Percentiles rank a stretch among this genome's conserved stretches.
Conservation (phyloP, 2,329 filamentous ascomycete genomes). For the Venturia pyrina region DNA sequence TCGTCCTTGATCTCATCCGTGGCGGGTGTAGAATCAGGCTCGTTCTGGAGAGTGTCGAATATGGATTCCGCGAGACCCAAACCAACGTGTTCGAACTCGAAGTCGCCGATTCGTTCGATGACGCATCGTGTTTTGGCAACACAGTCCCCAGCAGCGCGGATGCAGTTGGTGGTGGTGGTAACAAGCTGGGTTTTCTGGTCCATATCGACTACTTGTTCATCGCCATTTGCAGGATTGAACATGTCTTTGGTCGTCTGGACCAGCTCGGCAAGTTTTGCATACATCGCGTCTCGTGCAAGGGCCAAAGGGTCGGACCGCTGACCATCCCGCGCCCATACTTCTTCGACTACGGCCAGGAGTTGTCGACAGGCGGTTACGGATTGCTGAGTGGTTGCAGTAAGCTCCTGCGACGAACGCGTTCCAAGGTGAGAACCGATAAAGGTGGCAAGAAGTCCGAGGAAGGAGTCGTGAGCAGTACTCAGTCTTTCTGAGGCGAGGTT, state of each 20-base stretch:
- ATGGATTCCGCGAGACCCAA: slow-evolving; percentile 33
- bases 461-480: slow-evolving; percentile 70
- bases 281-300: slow-evolving; percentile 64
- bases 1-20: neutral
- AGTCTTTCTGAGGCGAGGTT: slow-evolving; percentile 78
- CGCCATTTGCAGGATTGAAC: slow-evolving; percentile 58
- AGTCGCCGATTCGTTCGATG: slow-evolving; percentile 82
- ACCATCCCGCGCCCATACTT: slow-evolving; percentile 68
- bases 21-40: neutral
- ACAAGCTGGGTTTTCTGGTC: slow-evolving; percentile 69
- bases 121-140: slow-evolving; percentile 76
- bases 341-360: slow-evolving; percentile 69
- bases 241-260: slow-evolving; percentile 74
- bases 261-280: slow-evolving; percentile 67
- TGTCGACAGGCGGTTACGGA: slow-evolving; percentile 73
- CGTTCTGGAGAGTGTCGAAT: slow-evolving; percentile 22
- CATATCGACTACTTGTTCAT: slow-evolving; percentile 69
- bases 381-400: slow-evolving; percentile 72
- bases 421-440: slow-evolving; percentile 92
- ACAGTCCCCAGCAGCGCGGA: slow-evolving; percentile 84
- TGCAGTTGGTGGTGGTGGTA: slow-evolving; percentile 72
- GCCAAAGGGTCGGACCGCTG: slow-evolving; percentile 57
- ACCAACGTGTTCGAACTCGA: slow-evolving; percentile 57
- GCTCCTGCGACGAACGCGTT: slow-evolving; percentile 77
- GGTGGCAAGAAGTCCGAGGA: slow-evolving; percentile 81